Conservation (phyloP, 2,329 filamentous ascomycete species). For the Phaeoacremonium minimum region DNA sequence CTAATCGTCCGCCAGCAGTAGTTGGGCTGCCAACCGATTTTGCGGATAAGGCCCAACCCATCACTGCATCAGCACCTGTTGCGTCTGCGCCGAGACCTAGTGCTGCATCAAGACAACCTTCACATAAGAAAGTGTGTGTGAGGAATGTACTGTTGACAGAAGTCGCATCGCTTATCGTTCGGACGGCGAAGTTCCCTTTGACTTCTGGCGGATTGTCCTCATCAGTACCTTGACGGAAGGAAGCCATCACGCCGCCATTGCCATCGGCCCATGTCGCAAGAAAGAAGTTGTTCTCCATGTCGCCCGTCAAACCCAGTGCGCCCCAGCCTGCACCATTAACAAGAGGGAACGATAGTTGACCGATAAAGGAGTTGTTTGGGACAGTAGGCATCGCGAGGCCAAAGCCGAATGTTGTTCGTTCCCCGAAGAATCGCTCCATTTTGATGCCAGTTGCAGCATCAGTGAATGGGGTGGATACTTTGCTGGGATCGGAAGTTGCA, state of each 20-base stretch:
- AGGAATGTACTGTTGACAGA: slow-evolving; percentile 35
- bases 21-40: too few species aligned
- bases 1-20: too few species aligned
- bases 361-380: slow-evolving; percentile 37
- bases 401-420: slow-evolving; percentile 31
- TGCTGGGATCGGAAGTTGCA: too few species aligned
- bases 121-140: slow-evolving; percentile 41
- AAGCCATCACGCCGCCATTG: slow-evolving; percentile 28
- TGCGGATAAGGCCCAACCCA: slow-evolving; percentile 37
- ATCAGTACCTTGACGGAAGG: slow-evolving; percentile 35
- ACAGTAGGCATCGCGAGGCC: slow-evolving; percentile 37
- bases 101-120: slow-evolving; percentile 23
- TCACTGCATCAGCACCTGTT: slow-evolving; percentile 18
- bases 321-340: slow-evolving; percentile 31
- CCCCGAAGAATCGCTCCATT: slow-evolving; percentile 33
- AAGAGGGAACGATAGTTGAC: slow-evolving; percentile 37
- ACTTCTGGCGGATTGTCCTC: slow-evolving; percentile 39
- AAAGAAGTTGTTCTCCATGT: slow-evolving; percentile 39
- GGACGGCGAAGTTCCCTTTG: slow-evolving; percentile 31
- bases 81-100: slow-evolving; percentile 20
- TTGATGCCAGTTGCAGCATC: slow-evolving; percentile 26
- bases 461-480: slow-evolving; percentile 20
- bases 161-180: slow-evolving; percentile 34
- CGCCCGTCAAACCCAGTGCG: too few species aligned
- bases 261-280: slow-evolving; percentile 38